A percentile compares a stretch with the other conserved stretches of the same genome.
phyloP scores from a whole-genome alignment of 148 eudicot genomes.

The Dianthus caryophyllus region DNA sequence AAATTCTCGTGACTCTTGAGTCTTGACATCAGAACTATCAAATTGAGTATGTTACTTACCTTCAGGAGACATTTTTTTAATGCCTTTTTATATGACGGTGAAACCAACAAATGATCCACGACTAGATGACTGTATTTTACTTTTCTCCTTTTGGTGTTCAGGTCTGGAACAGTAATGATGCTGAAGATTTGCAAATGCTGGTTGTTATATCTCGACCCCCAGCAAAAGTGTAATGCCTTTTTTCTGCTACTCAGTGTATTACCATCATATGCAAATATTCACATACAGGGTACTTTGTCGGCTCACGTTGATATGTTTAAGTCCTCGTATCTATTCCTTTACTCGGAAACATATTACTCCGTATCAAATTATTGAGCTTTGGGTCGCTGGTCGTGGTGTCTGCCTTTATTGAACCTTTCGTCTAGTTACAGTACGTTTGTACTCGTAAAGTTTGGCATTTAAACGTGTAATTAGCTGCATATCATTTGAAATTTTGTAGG shows the following conservation, averaged over 20 bases:
- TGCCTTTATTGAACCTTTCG: no score
- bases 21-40: background rate
- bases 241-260: background rate
- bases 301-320: background rate
- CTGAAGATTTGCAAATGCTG: conserved; percentile 67
- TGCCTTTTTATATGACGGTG: background rate
- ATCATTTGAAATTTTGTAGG: background rate
- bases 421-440: background rate
- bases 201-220: conserved; percentile 84
- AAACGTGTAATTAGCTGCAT: conserved; percentile 8
- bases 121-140: background rate
- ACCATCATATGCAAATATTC: background rate
- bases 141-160: conserved; percentile 24
- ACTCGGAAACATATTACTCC: no score
- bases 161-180: conserved; percentile 57
- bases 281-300: no score
- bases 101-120: background rate
- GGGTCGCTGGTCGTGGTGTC: background rate
- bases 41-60: background rate
- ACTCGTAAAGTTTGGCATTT: background rate
- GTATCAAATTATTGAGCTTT: no score
- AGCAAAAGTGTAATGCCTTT: conserved; percentile 62
- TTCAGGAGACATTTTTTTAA: background rate
- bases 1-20: background rate
- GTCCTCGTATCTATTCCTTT: no score